These are phyloP conservation scores for Hypoxylon sp. DNA, from an alignment of 2,329 filamentous ascomycete species.

Conservation along the genomic window DNA sequence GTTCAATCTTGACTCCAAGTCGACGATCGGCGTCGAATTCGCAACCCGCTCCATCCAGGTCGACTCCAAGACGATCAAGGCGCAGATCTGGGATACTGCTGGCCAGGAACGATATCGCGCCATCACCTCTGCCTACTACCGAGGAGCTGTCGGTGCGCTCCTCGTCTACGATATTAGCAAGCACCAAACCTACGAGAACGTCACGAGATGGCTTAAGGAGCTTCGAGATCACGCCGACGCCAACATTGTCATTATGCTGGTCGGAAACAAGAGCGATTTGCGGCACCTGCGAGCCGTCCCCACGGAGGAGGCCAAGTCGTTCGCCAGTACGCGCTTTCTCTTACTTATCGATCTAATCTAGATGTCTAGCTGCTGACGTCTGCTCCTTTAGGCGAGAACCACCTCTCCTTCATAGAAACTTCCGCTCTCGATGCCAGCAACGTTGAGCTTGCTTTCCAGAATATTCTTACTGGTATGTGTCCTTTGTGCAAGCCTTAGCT, in stretches of 20 bases:
- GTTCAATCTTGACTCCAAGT: constrained; percentile 99
- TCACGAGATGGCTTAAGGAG: constrained; percentile 99
- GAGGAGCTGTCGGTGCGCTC: constrained; percentile 94
- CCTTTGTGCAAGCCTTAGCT: constrained; percentile 16
- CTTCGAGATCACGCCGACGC: constrained; percentile 96
- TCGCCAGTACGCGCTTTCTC: constrained; percentile 78
- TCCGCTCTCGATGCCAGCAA: constrained; percentile 99
- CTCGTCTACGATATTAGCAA: constrained; percentile 99
- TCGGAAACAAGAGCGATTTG: constrained; percentile 99
- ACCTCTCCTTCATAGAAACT: constrained; percentile 98
- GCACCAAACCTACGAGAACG: constrained; percentile 99
- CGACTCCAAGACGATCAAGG: constrained; percentile 99
- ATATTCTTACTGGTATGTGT: constrained; percentile 93
- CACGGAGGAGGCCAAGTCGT: constrained; percentile 96
- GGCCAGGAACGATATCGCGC: constrained; percentile 99
- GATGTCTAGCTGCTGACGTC: constrained; percentile 45
- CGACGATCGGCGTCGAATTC: constrained; percentile 99
- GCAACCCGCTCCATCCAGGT: constrained; percentile 98
- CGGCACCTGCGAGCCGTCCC: constrained; percentile 96
- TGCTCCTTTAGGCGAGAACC: constrained; percentile 81
- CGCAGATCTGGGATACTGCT: constrained; percentile 99
- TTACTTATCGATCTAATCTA: constrained; percentile 2
- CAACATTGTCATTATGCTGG: constrained; percentile 99
- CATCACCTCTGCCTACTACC: constrained; percentile 99
- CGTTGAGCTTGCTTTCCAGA: constrained; percentile 98